Percentiles rank a stretch among this genome's conserved stretches.
phyloP scores from a whole-genome alignment of 768 basidiomycete genomes.

The Hygrophorus russula region DNA sequence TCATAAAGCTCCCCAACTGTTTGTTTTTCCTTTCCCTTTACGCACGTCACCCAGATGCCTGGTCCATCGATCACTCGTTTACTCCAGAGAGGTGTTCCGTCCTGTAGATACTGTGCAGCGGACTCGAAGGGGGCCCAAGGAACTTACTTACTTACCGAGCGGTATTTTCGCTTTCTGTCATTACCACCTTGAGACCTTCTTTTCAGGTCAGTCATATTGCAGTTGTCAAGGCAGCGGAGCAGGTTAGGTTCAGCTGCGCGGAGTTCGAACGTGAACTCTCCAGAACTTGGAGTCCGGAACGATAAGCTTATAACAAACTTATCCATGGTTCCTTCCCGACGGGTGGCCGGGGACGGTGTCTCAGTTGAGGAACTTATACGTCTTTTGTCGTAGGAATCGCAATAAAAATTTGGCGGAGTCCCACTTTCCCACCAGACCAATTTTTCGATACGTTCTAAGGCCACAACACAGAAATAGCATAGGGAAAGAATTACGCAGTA shows the following conservation, averaged over 20 bases:
- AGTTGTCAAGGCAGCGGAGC: not conserved
- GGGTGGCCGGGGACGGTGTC: no score
- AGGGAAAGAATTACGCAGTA: no score
- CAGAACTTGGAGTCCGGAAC: no score
- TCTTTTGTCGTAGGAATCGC: no score
- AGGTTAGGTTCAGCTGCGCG: not conserved
- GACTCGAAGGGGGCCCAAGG: not conserved
- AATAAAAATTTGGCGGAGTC: no score
- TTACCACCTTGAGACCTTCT: not conserved
- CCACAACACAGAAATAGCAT: no score
- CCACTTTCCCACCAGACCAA: no score
- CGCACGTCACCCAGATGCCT: slow-evolving; percentile 79
- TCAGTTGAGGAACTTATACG: no score
- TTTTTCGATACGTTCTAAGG: no score
- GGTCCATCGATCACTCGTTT: slow-evolving; percentile 66
- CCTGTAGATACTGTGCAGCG: not conserved
- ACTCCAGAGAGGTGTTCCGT: slow-evolving; percentile 28
- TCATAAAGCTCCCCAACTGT: slow-evolving; percentile 69
- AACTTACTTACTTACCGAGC: not conserved
- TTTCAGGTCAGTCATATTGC: not conserved
- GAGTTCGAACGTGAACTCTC: no score
- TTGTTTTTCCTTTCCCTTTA: slow-evolving; percentile 76
- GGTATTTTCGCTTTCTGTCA: slow-evolving; percentile 4
- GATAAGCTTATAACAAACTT: no score
- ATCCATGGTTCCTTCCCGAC: no score